These are phyloP conservation scores for Babesia divergens DNA, from an alignment of 169 alveolate genomes.

Conservation along the genomic window DNA sequence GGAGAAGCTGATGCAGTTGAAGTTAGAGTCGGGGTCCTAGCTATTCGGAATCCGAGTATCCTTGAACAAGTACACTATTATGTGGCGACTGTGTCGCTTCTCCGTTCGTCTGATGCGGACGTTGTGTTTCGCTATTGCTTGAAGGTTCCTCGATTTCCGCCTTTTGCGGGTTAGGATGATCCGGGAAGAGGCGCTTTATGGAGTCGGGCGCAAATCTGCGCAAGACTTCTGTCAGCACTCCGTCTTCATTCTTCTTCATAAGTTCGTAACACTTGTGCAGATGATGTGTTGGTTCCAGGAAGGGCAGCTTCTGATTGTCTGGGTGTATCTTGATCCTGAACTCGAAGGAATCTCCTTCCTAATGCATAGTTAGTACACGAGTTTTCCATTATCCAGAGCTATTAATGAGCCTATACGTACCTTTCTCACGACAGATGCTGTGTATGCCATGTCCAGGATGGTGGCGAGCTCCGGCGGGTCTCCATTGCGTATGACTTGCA, in stretches of 20 bases:
- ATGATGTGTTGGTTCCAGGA: slow-evolving; percentile 35
- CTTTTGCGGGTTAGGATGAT: too few relatives aligned
- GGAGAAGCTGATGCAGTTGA: slow-evolving; percentile 46
- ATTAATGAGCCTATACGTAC: background rate
- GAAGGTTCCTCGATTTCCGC: too few relatives aligned
- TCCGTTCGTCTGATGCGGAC: background rate
- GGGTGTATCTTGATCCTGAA: slow-evolving; percentile 51
- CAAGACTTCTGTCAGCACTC: background rate
- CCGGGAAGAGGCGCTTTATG: background rate
- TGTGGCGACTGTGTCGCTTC: background rate
- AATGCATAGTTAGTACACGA: background rate
- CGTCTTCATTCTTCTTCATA: slow-evolving; percentile 9
- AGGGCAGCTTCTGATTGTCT: slow-evolving; percentile 17
- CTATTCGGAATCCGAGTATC: slow-evolving; percentile 55
- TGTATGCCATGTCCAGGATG: slow-evolving; percentile 40
- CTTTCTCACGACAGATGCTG: slow-evolving; percentile 31
- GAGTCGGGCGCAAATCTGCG: background rate
- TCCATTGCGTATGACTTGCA: slow-evolving; percentile 16
- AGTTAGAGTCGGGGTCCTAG: slow-evolving; percentile 25
- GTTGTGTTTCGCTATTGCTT: background rate
- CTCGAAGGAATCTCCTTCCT: slow-evolving; percentile 56
- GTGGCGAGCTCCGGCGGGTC: slow-evolving; percentile 11
- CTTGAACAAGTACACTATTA: slow-evolving; percentile 11
- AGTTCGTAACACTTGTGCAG: slow-evolving; percentile 20
- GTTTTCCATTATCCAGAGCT: background rate